Conservation (phyloP, 2,329 filamentous ascomycete species). For the Daldinia sp. region DNA sequence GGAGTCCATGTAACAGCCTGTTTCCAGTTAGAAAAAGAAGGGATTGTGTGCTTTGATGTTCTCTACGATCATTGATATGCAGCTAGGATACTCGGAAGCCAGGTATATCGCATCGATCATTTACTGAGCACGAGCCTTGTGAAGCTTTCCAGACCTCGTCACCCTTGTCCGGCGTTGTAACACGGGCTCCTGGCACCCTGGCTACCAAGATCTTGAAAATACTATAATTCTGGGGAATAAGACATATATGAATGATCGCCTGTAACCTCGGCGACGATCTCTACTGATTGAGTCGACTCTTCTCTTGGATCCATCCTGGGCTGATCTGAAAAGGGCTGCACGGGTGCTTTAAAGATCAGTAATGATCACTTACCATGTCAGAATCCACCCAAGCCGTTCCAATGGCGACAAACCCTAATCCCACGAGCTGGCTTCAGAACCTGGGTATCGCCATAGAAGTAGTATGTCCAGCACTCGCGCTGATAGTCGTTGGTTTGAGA, state of each 20-base stretch:
- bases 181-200: background rate
- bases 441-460: slow-evolving; percentile 50
- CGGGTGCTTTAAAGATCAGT: slow-evolving; percentile 24
- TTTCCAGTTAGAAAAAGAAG: background rate
- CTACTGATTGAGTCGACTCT: slow-evolving; percentile 29
- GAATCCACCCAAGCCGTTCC: slow-evolving; percentile 11
- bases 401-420: slow-evolving; percentile 28
- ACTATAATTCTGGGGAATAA: background rate
- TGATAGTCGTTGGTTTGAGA: slow-evolving; percentile 47
- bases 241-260: slow-evolving; percentile 32
- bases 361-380: slow-evolving; percentile 36
- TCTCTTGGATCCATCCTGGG: slow-evolving; percentile 27
- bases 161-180: slow-evolving; percentile 1
- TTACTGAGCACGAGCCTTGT: background rate
- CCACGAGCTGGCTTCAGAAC: slow-evolving; percentile 42
- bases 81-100: background rate
- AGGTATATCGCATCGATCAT: background rate
- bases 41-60: background rate
- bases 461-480: slow-evolving; percentile 50
- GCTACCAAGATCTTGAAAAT: slow-evolving; percentile 21
- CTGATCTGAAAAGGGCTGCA: slow-evolving; percentile 30
- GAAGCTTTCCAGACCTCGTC: slow-evolving; percentile 1
- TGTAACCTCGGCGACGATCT: slow-evolving; percentile 35
- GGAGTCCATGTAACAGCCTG: background rate
- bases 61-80: background rate